These are phyloP conservation scores for Apiospora pterosperma DNA, from an alignment of 2,329 filamentous ascomycete genomes.

Conservation along the genomic window DNA sequence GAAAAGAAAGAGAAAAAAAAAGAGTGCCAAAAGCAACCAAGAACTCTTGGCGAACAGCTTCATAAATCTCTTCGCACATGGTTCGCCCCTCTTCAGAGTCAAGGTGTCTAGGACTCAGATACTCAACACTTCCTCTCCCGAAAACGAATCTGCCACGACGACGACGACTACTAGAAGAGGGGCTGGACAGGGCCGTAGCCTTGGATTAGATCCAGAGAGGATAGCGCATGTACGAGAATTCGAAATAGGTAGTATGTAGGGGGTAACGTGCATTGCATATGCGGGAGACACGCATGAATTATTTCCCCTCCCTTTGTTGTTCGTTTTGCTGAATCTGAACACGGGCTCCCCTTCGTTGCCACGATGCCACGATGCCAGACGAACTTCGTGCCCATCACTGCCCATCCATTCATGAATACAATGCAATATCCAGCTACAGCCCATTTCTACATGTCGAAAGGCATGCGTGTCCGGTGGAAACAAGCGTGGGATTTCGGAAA, in stretches of 20 bases:
- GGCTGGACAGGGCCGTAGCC: neutral
- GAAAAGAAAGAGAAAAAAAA: neutral
- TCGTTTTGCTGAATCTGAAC: too few species aligned
- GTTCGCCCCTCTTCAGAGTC: neutral
- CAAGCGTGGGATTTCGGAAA: neutral
- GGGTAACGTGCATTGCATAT: too few species aligned
- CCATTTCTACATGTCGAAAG: neutral
- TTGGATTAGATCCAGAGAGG: too few species aligned
- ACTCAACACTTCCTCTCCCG: neutral
- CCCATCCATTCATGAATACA: too few species aligned
- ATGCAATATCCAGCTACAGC: neutral
- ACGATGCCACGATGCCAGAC: too few species aligned
- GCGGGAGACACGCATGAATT: too few species aligned
- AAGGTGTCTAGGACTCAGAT: neutral
- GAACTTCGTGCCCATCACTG: too few species aligned
- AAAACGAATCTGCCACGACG: neutral
- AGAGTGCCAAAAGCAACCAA: neutral
- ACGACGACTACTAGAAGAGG: neutral
- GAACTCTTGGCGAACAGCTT: too few species aligned
- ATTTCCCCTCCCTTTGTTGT: too few species aligned
- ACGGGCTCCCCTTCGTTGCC: too few species aligned
- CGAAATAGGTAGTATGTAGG: too few species aligned
- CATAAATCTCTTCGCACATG: neutral
- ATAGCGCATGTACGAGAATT: too few species aligned
- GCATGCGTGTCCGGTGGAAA: neutral